These are phyloP conservation scores for Salvia rosmarinus DNA, from an alignment of 257 asterid genomes.

Conservation along the genomic window DNA sequence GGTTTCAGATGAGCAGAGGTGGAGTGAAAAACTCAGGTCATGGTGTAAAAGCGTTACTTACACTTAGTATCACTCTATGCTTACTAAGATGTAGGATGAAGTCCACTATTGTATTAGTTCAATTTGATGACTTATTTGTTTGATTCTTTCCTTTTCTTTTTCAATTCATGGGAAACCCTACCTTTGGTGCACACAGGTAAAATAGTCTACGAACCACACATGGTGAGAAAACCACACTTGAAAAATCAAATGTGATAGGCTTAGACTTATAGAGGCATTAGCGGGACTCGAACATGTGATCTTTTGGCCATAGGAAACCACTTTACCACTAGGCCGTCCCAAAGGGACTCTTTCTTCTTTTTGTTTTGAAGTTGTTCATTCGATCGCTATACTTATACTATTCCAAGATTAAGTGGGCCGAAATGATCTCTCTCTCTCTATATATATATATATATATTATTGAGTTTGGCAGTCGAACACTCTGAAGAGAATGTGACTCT, in stretches of 20 bases:
- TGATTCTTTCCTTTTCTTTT: neutral
- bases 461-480: neutral
- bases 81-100: slow-evolving; percentile 25
- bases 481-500: slow-evolving; percentile 7
- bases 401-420: slow-evolving; percentile 3
- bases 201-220: no score
- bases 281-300: no score
- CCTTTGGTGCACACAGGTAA: no score
- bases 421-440: neutral
- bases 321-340: no score
- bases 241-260: no score
- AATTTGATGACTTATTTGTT: neutral
- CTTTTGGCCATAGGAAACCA: no score
- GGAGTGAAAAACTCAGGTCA: slow-evolving; percentile 3
- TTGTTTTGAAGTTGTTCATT: slow-evolving; percentile 1
- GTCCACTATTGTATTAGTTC: neutral
- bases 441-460: no score
- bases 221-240: no score
- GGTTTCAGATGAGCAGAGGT: slow-evolving; percentile 23
- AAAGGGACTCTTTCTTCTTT: no score
- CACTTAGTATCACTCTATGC: no score
- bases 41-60: slow-evolving; percentile 2
- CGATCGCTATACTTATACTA: slow-evolving; percentile 1
- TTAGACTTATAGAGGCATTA: no score
- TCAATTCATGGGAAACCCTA: no score